Evolutionary conservation across 257 asterid species (phyloP).

Genomic region (Agastache rugosa): DNA sequence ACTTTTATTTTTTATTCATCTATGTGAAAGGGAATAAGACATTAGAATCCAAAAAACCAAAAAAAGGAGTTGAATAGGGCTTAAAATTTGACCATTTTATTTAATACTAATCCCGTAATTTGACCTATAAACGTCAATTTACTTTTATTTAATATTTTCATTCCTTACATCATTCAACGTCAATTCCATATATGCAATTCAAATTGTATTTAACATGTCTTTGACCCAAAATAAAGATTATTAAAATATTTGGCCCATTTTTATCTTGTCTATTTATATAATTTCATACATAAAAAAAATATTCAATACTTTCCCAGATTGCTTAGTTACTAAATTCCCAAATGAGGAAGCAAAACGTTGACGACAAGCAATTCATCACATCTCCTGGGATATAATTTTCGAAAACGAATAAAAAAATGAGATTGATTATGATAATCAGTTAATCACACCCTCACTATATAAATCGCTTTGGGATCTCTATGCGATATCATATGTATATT

Average conservation of each 20-base stretch:
- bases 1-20: too few relatives aligned
- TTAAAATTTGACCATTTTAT: background rate
- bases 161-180: background rate
- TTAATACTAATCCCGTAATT: background rate
- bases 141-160: background rate
- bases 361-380: slow-evolving; percentile 27
- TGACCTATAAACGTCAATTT: background rate
- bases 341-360: slow-evolving; percentile 23
- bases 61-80: background rate
- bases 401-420: background rate
- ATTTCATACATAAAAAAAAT: background rate
- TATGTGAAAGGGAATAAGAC: too few relatives aligned
- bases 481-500: slow-evolving; percentile 50
- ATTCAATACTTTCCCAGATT: slow-evolving; percentile 2
- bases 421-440: background rate
- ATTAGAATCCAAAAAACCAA: too few relatives aligned
- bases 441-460: background rate
- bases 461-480: slow-evolving; percentile 34
- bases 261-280: background rate
- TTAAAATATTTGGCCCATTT: background rate
- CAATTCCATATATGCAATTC: background rate
- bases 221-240: slow-evolving; percentile 9
- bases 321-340: background rate
- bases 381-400: background rate
- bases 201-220: background rate